Evolutionary conservation across 108 stramenopile genomes (phyloP), one percentile per base, ranked within the genome.

Genomic region (Bacterosira constricta): DNA sequence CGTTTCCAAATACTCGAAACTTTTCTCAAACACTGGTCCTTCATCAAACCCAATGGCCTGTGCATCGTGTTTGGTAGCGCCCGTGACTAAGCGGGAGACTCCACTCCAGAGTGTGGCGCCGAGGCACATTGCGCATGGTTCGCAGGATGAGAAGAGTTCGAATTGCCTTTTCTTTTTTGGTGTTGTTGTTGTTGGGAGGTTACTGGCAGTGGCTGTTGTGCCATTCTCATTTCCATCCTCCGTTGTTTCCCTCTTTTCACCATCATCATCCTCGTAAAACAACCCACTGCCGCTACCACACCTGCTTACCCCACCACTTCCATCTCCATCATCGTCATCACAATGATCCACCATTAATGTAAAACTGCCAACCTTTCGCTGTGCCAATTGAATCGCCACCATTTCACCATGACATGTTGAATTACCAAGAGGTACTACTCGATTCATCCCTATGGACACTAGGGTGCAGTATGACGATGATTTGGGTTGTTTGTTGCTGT

Each of bases 81-180:
- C 88, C 60, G 88, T 90, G 25, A 92, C 88, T 21, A 95, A 57
- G 6, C 90, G 82, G 1, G 84, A 85, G 0, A 92, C 91, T 13
- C 94, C 94, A 71, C 86, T 86, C 93, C 94, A 95, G 29, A 95
- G 47, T 4, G 89, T 91, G 9, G 83, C 91, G 26, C 94, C 94
- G 34, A 95, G 69, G 56, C 93, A 94, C 90, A 90, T 90, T 51
- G 69, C 72, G 64, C 94, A 95, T 6, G 94, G 94, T 62, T 92
- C 94, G 67, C 91, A 92, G 73, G 75, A 79, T 0, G 94, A 91
- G 64, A 87, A 95, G 18, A 95, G 60, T 36, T 89, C 86, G 63
- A 88, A 95, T 44, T 66, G 62, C 27, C 71, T 50, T 53, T 21
- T 52, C 53, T 29, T 54, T 20, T 29, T 25, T 54, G 23, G 53